A percentile compares a stretch with the other conserved stretches of the same genome.
phyloP scores from a whole-genome alignment of 2,329 filamentous ascomycete genomes.

The Amesomyces nigricolor region DNA sequence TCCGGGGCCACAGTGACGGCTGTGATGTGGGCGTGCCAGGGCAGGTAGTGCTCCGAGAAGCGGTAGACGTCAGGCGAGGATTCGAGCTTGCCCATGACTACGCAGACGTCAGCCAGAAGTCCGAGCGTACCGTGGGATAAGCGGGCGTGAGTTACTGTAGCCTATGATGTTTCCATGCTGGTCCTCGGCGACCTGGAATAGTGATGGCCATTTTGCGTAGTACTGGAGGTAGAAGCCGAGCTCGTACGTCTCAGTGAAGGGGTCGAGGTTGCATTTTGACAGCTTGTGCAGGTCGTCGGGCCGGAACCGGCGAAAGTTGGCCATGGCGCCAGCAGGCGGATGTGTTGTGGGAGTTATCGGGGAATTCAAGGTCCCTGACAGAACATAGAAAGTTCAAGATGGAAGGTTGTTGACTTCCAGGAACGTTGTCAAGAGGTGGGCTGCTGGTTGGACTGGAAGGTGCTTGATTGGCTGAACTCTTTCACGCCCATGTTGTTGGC shows the following conservation, averaged over 20 bases:
- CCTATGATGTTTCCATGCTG: slow-evolving; percentile 82
- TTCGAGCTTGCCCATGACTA: slow-evolving; percentile 96
- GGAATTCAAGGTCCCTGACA: too few relatives aligned
- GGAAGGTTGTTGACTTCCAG: too few relatives aligned
- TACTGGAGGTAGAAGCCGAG: slow-evolving; percentile 94
- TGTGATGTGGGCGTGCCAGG: slow-evolving; percentile 98
- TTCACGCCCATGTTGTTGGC: too few relatives aligned
- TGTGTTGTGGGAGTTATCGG: not conserved
- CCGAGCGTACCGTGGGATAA: not conserved
- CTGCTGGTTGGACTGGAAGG: too few relatives aligned
- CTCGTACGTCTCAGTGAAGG: slow-evolving; percentile 96
- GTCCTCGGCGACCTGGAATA: slow-evolving; percentile 90
- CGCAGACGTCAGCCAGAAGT: not conserved
- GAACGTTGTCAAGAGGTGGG: too few relatives aligned
- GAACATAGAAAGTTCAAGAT: too few relatives aligned
- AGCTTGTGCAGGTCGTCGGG: slow-evolving; percentile 81
- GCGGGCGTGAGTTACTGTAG: slow-evolving; percentile 62
- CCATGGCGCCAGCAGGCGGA: slow-evolving; percentile 48
- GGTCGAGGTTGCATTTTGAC: slow-evolving; percentile 92
- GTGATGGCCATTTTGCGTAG: slow-evolving; percentile 87
- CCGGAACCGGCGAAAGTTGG: slow-evolving; percentile 78
- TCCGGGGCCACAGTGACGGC: slow-evolving; percentile 87
- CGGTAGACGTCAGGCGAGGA: slow-evolving; percentile 70
- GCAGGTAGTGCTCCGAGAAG: slow-evolving; percentile 83
- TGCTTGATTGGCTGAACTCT: too few relatives aligned